Base-by-base conservation (phyloP, 192 early-diverging fungal species). In the Helicostylum pulchrum region DNA sequence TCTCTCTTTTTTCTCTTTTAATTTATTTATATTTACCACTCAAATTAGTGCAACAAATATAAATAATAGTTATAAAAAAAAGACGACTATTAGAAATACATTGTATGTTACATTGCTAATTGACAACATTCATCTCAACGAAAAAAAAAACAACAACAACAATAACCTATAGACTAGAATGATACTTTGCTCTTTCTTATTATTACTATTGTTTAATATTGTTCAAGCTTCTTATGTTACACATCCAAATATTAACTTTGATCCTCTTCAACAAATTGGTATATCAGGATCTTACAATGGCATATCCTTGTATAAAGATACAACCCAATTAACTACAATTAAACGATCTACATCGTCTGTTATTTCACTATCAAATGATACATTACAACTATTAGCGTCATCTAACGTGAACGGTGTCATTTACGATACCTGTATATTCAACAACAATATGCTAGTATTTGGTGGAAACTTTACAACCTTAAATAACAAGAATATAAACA, bases 301-400 rank as follows among this genome's bases (percentile, higher is more conserved):
- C 1, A 53, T 73, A 17, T 73, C 71, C 23, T 52, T 64, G 21
- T 62, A 52, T 39, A 73, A 61, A 10, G 71, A 73, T 19, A 68
- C 65, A 17, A 49, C 53, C 1, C 71, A 73, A 60, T 49, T 60
- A 17, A 63, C 62, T 12, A n/a, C 49, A 17, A 46, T 70, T 9
- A 61, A 32, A 19, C 21, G 44, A 21, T 49, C 49, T 30, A 63
- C 65, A 9, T 61, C 61, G 6, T 63, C 71, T 4, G 36, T 66
- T 10, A 26, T 73, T 2, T 73, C 61, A 14, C 34, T 62, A n/a
- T 42, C 61, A n/a, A 68, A 62, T 9, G 34, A 47, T 14, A 64
- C 66, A n/a, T 60, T 73, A 26, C 31, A 64, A 19, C 3, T 67
- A 6, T 34, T 73, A 7, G 49, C 66, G 3, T 62, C 71, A 3